phyloP scores from a whole-genome alignment of 768 basidiomycete genomes.

The Nidularia sp. region DNA sequence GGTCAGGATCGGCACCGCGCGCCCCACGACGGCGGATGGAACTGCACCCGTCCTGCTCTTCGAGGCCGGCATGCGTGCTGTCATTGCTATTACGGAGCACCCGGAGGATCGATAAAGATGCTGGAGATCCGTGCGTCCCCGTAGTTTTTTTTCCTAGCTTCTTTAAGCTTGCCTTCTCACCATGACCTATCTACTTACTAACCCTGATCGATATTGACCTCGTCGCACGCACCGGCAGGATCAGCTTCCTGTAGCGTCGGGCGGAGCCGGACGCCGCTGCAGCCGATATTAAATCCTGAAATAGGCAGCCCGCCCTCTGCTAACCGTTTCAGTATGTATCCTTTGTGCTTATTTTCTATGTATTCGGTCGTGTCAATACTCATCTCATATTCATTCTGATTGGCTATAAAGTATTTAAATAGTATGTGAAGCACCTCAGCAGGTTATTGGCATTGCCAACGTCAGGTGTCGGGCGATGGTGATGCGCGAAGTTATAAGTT shows the following conservation, averaged over 20 bases:
- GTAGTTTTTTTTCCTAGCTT: slow-evolving; percentile 70
- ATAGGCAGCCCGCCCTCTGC: no score
- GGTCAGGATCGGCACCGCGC: slow-evolving; percentile 69
- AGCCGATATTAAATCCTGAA: no score
- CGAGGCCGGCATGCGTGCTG: slow-evolving; percentile 75
- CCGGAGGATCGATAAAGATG: slow-evolving; percentile 84
- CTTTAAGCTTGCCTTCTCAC: neutral
- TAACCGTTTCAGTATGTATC: no score
- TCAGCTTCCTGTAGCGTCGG: slow-evolving; percentile 55
- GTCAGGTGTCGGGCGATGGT: no score
- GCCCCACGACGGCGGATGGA: slow-evolving; percentile 31
- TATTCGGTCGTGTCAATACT: no score
- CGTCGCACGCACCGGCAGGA: slow-evolving; percentile 75
- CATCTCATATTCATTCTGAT: no score
- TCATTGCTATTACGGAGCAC: slow-evolving; percentile 93
- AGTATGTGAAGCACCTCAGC: no score
- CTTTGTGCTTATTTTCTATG: no score
- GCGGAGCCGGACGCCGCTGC: no score
- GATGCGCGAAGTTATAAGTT: no score
- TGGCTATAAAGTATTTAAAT: no score
- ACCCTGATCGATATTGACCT: slow-evolving; percentile 88
- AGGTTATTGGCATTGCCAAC: no score
- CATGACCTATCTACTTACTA: slow-evolving; percentile 19
- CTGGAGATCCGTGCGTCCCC: slow-evolving; percentile 82
- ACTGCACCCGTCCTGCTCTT: slow-evolving; percentile 57